Conservation (phyloP, 495 filamentous ascomycete genomes). For the Corynascus novoguineensis region DNA sequence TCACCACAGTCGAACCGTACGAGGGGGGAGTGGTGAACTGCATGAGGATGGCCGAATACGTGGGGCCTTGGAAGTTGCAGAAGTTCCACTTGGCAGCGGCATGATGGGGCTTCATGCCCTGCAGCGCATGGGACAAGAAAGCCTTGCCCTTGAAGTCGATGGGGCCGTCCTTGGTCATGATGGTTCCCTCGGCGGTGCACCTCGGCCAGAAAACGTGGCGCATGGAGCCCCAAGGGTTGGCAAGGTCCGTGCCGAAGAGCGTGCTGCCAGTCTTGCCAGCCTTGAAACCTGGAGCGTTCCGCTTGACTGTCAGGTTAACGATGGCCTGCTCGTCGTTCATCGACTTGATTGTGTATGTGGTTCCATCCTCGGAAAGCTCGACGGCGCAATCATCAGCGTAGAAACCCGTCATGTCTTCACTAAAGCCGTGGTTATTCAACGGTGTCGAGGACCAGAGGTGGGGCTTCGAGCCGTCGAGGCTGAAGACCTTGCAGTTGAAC, state of each 20-base stretch:
- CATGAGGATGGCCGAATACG: conserved; percentile 86
- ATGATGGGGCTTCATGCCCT: conserved; percentile 99
- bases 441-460: conserved; percentile 77
- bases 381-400: conserved; percentile 77
- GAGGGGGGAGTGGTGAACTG: conserved; percentile 93
- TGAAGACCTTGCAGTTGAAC: conserved; percentile 89
- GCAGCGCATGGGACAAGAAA: conserved; percentile 74
- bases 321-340: conserved; percentile 67
- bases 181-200: conserved; percentile 70
- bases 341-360: conserved; percentile 78
- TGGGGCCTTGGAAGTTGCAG: conserved; percentile 80
- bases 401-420: conserved; percentile 73
- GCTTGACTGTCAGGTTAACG: conserved; percentile 78
- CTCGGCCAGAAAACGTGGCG: conserved; percentile 90
- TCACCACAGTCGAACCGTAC: conserved; percentile 84
- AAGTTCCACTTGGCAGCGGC: conserved; percentile 94
- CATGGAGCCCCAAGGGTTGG: conserved; percentile 88
- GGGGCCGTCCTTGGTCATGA: conserved; percentile 77
- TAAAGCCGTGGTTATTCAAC: conserved; percentile 72
- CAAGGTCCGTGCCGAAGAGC: conserved; percentile 75
- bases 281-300: conserved; percentile 71
- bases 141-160: conserved; percentile 75
- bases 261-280: conserved; percentile 82
- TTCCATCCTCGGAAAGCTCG: conserved; percentile 77
- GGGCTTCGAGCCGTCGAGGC: conserved; percentile 56